Base-by-base conservation (phyloP, 192 early-diverging fungal genomes). In the Irineochytrium annulatum region DNA sequence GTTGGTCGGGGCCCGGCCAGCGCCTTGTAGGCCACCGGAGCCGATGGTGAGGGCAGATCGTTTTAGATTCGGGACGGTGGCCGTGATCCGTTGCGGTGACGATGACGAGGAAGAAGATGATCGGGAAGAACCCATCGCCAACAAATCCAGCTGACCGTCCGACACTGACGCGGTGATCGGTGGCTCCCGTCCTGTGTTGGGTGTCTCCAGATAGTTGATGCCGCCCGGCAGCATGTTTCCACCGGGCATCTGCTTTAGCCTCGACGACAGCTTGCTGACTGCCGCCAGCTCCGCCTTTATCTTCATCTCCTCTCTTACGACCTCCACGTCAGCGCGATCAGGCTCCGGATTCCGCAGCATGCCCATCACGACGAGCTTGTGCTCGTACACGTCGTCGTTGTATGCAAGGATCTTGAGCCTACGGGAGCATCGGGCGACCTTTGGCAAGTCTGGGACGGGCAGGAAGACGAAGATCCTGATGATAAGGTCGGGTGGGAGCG, bases 391-490 rank as follows among this genome's bases (percentile, higher is more conserved):
- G 34, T 82, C 86, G 62, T 92, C 87, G 29, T 82, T 80, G 70
- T 90, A 90, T 17, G 73, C 80, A 30, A 92, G 75, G 35, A 92
- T 85, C 65, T 92, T 92, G 63, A 87, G 81, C 0, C 89, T 77
- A 31, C 90, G 76, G 29, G 83, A 87, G 26, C 73, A 78, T 54
- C 76, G 61, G 0, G 90, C 88, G 17, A 75, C 63, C 28, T 45
- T 63, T 13, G 69, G 51, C 5, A 78, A 70, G 48, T 74, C 69
- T 17, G 63, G 35, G 44, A 80, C 62, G n/a, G 70, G 70, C 29
- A 80, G 71, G 53, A 59, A 77, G 29, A 56, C 41, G 55, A 75
- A 69, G 46, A 69, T 54, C 37, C 65, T 62, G 48, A 74, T 64
- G 51, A 82, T 46, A 26, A 82, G 53, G 54, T 82, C 80, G 32